Evolutionary conservation across 768 basidiomycete genomes (phyloP).

Genomic region (Leccinum arenicola): DNA sequence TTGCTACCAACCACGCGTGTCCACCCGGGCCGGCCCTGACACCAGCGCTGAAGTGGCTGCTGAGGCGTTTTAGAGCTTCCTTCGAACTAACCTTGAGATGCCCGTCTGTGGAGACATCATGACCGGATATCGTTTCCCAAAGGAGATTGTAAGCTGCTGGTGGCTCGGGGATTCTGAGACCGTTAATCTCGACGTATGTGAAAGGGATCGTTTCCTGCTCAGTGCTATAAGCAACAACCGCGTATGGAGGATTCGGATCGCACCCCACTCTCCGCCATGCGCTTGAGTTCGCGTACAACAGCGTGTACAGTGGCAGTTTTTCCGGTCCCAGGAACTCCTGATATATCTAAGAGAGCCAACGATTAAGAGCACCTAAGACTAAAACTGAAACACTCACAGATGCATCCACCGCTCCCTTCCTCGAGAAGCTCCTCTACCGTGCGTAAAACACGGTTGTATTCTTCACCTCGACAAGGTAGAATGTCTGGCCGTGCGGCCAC

Average conservation of each 20-base stretch:
- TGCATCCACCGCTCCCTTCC: slow-evolving; percentile 91
- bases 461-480: slow-evolving; percentile 85
- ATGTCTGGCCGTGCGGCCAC: slow-evolving; percentile 90
- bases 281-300: slow-evolving; percentile 83
- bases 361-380: slow-evolving; percentile 1
- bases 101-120: slow-evolving; percentile 60
- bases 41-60: slow-evolving; percentile 70
- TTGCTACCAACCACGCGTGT: slow-evolving; percentile 75
- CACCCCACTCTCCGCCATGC: slow-evolving; percentile 81
- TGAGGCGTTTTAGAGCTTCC: slow-evolving; percentile 78
- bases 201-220: slow-evolving; percentile 88
- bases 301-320: slow-evolving; percentile 98
- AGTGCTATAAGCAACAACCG: not conserved
- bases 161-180: slow-evolving; percentile 89
- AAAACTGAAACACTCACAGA: slow-evolving; percentile 58
- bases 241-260: slow-evolving; percentile 20
- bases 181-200: slow-evolving; percentile 97
- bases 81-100: slow-evolving; percentile 70
- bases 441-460: slow-evolving; percentile 72
- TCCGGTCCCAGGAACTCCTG: slow-evolving; percentile 97
- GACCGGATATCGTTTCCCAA: slow-evolving; percentile 90
- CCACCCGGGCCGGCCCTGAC: slow-evolving; percentile 68
- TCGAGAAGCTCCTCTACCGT: slow-evolving; percentile 84
- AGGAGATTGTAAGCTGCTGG: slow-evolving; percentile 88
- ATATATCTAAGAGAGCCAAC: slow-evolving; percentile 64